phyloP scores from a whole-genome alignment of 305 asterid genomes.

The Solanum chacoense region DNA sequence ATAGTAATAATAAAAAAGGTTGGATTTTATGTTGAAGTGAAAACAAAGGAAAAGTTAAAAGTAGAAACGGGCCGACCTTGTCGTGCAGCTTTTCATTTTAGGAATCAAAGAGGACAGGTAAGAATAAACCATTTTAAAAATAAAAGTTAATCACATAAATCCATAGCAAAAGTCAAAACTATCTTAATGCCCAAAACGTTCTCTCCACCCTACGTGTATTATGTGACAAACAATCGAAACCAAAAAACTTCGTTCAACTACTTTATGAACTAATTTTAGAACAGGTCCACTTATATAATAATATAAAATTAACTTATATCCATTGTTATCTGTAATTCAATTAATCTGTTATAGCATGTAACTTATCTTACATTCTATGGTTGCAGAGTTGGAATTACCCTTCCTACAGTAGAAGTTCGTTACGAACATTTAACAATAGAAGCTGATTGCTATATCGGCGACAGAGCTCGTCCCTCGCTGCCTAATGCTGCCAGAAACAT shows the following conservation, averaged over 20 bases:
- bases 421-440: slow-evolving; percentile 31
- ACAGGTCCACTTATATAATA: not conserved
- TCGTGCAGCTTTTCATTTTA: not conserved
- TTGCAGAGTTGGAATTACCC: slow-evolving; percentile 46
- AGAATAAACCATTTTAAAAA: not conserved
- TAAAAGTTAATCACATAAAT: not conserved
- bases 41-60: not conserved
- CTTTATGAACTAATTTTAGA: not conserved
- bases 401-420: slow-evolving; percentile 50
- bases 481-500: slow-evolving; percentile 31
- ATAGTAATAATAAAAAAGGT: not conserved
- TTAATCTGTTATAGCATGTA: not conserved
- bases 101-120: not conserved
- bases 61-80: not conserved
- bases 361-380: not conserved
- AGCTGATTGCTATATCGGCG: slow-evolving; percentile 38
- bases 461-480: slow-evolving; percentile 49
- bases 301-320: not conserved
- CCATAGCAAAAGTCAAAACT: not conserved
- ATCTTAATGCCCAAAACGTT: not conserved
- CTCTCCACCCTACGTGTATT: not conserved
- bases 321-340: not conserved
- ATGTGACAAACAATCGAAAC: not conserved
- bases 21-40: not conserved
- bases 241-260: not conserved